Conservation (phyloP, 1,284 basidiomycete genomes). For the Fistulinella cinereoalba region DNA sequence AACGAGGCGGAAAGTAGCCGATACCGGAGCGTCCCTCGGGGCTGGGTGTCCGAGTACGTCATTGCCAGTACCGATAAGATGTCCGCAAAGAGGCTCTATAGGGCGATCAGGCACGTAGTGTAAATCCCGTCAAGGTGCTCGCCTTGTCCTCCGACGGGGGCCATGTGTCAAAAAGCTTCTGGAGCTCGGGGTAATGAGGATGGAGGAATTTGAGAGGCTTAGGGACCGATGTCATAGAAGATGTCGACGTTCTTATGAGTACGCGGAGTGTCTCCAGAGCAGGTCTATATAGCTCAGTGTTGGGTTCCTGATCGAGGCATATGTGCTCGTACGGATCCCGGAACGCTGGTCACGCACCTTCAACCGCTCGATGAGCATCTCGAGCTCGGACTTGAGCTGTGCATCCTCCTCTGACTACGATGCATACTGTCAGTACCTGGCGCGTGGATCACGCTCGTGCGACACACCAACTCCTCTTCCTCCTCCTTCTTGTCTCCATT, state of each 20-base stretch:
- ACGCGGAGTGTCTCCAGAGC: conserved; percentile 94
- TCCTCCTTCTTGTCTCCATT: conserved; percentile 71
- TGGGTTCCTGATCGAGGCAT: conserved; percentile 66
- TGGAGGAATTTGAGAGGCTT: conserved; percentile 99
- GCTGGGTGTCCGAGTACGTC: conserved; percentile 98
- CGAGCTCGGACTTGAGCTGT: conserved; percentile 92
- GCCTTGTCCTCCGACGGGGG: conserved; percentile 77
- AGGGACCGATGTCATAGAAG: conserved; percentile 99
- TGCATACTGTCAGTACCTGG: conserved; percentile 1
- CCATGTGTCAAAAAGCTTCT: conserved; percentile 82
- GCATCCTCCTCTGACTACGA: conserved; percentile 90
- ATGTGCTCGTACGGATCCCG: conserved; percentile 5
- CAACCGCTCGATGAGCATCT: conserved; percentile 95
- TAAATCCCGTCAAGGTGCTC: conserved; percentile 13
- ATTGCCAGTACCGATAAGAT: conserved; percentile 99
- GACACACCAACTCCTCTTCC: conserved; percentile 80
- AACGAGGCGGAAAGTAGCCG: conserved; percentile 81
- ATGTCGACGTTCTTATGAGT: conserved; percentile 94
- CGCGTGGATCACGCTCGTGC: conserved; percentile 14
- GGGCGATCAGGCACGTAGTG: conserved; percentile 7
- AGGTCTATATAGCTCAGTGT: conserved; percentile 82
- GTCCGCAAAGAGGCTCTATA: conserved; percentile 91
- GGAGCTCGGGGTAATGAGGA: conserved; percentile 90
- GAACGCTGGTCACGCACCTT: conserved; percentile 53
- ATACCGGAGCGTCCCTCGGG: conserved; percentile 91